Evolutionary conservation across 345 rosid genomes (phyloP).

Genomic region (Salix arbutifolia): DNA sequence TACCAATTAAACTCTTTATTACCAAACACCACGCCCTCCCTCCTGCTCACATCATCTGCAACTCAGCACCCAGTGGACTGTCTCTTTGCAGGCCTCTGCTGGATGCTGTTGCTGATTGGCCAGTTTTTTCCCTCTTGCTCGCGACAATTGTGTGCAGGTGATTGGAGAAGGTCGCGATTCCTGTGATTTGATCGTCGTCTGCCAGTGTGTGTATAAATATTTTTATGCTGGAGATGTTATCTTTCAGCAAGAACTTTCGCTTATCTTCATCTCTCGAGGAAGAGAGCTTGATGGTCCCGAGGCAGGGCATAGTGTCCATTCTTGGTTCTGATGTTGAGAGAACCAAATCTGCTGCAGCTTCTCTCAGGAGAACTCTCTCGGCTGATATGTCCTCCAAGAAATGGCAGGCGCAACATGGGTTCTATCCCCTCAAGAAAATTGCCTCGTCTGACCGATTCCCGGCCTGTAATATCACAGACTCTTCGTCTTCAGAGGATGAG

Average conservation of each 20-base stretch:
- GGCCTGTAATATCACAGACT: constrained; percentile 11
- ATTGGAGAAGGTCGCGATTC: neutral
- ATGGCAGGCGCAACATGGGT: constrained; percentile 51
- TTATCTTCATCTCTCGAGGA: constrained; percentile 18
- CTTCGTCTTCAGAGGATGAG: constrained; percentile 29
- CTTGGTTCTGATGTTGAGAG: constrained; percentile 46
- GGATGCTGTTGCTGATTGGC: constrained; percentile 32
- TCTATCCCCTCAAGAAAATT: constrained; percentile 51
- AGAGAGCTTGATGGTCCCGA: constrained; percentile 21
- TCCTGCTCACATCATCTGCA: constrained; percentile 9
- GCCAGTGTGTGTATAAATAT: too few relatives aligned
- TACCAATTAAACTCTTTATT: neutral
- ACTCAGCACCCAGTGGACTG: constrained; percentile 49
- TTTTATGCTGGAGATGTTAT: constrained; percentile 6
- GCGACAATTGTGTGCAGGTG: constrained; percentile 20
- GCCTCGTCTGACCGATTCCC: constrained; percentile 51
- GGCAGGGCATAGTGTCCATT: constrained; percentile 73
- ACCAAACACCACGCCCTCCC: neutral
- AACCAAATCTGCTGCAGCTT: constrained; percentile 35
- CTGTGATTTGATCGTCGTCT: too few relatives aligned
- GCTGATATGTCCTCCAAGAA: constrained; percentile 83
- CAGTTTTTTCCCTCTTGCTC: too few relatives aligned
- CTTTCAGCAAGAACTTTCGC: constrained; percentile 15
- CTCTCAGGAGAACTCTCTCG: constrained; percentile 71
- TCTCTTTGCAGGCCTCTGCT: constrained; percentile 38